Evolutionary conservation across 2,329 filamentous ascomycete genomes (phyloP).

Genomic region (Phyllosticta capitalensis): DNA sequence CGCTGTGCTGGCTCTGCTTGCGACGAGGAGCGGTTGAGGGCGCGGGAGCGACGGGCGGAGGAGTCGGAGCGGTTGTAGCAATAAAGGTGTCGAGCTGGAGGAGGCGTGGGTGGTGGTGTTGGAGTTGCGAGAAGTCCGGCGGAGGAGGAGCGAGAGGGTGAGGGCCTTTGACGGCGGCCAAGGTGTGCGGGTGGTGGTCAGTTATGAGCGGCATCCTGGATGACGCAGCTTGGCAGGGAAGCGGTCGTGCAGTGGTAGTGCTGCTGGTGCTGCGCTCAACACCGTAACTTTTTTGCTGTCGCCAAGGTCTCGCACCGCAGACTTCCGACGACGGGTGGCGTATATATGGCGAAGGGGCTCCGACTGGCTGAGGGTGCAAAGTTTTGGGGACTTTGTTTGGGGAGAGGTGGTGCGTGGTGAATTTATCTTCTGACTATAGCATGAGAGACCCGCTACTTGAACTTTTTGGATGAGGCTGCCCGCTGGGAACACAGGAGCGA

Average conservation of each 20-base stretch:
- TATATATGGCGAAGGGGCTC: not conserved
- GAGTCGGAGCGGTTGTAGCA: constrained; percentile 1
- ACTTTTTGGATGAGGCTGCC: not conserved
- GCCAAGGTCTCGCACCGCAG: not conserved
- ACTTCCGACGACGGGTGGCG: not conserved
- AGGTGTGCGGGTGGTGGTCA: constrained; percentile 7
- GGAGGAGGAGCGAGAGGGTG: constrained; percentile 8
- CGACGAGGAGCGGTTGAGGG: not conserved
- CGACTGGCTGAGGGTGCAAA: not conserved
- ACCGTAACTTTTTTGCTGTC: not conserved
- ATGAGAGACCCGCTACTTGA: not conserved
- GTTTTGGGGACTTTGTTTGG: not conserved
- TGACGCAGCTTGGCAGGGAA: not conserved
- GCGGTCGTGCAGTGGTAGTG: not conserved
- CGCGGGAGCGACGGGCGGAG: too few species aligned
- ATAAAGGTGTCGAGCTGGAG: constrained; percentile 5
- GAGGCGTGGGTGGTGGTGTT: constrained; percentile 7
- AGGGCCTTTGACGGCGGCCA: constrained; percentile 12
- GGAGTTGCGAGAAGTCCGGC: not conserved
- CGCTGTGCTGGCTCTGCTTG: constrained; percentile 37
- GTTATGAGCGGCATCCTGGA: constrained; percentile 12
- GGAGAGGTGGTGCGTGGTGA: not conserved
- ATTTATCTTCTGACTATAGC: not conserved
- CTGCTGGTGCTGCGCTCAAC: not conserved
- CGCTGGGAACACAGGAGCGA: not conserved